These are phyloP conservation scores for Botryosphaeria dothidea DNA, from an alignment of 2,329 filamentous ascomycete genomes.

Conservation along the genomic window DNA sequence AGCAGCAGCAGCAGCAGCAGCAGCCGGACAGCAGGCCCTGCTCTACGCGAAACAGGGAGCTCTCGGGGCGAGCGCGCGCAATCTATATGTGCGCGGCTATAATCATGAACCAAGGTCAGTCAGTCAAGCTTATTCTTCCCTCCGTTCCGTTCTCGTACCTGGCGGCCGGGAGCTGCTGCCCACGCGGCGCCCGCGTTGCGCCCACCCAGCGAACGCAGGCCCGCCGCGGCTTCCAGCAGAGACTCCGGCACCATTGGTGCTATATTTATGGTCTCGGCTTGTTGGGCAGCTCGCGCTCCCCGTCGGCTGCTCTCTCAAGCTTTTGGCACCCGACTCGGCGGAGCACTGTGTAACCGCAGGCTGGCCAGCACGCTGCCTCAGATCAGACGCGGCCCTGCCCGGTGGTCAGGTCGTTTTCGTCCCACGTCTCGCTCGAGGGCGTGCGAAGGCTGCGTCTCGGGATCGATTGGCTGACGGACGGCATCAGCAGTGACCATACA, in stretches of 20 bases:
- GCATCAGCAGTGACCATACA: constrained; percentile 44
- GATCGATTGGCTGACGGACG: constrained; percentile 44
- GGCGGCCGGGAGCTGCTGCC: constrained; percentile 2
- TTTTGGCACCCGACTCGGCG: constrained; percentile 34
- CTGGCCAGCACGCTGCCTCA: constrained; percentile 26
- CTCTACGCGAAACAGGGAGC: constrained; percentile 76
- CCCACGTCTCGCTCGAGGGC: constrained; percentile 34
- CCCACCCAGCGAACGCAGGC: neutral
- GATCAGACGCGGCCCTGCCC: neutral
- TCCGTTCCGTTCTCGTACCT: constrained; percentile 14
- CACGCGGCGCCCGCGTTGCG: neutral
- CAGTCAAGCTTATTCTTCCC: constrained; percentile 8
- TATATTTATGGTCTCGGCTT: constrained; percentile 17
- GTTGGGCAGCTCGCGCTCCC: constrained; percentile 11
- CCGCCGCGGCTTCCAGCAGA: neutral
- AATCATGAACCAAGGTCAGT: constrained; percentile 19
- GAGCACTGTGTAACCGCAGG: constrained; percentile 39
- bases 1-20: neutral
- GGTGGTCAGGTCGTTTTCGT: constrained; percentile 33
- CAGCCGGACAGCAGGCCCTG: constrained; percentile 57
- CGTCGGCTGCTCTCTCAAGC: constrained; percentile 3
- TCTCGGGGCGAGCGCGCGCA: constrained; percentile 43
- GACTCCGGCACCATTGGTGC: neutral
- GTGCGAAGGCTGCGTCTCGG: constrained; percentile 28
- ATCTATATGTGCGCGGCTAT: constrained; percentile 17